phyloP scores from a whole-genome alignment of 2,329 filamentous ascomycete species.

The Bipolaris bicolor region DNA sequence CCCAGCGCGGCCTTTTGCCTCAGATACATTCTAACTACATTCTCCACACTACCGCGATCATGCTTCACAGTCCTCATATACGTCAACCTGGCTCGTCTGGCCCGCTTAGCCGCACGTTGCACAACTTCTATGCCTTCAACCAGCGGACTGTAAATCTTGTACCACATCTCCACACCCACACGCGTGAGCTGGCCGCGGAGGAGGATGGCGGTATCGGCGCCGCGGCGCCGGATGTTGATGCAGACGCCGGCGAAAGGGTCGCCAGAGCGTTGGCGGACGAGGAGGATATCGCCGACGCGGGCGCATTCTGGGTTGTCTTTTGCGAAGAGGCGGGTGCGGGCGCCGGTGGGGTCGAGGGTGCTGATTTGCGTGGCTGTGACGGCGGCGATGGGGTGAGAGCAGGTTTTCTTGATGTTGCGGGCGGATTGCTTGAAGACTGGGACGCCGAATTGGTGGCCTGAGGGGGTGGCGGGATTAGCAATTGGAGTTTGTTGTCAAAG shows the following conservation, averaged over 20 bases:
- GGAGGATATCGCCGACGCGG: conserved; percentile 86
- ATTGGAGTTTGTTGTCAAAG: not conserved
- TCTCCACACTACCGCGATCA: conserved; percentile 48
- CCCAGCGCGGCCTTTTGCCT: conserved; percentile 48
- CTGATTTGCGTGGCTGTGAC: conserved; percentile 73
- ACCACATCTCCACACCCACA: conserved; percentile 95
- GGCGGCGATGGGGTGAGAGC: conserved; percentile 70
- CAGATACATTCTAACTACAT: conserved; percentile 46
- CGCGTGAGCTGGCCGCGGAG: conserved; percentile 85
- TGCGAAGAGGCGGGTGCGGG: conserved; percentile 81
- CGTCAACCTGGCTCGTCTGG: conserved; percentile 83
- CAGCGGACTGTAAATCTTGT: conserved; percentile 90
- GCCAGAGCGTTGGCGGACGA: conserved; percentile 81
- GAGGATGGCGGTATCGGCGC: conserved; percentile 85
- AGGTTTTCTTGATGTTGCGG: conserved; percentile 61
- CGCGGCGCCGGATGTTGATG: conserved; percentile 82
- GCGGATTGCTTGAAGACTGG: conserved; percentile 59
- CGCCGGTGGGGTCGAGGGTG: conserved; percentile 81
- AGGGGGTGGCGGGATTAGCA: conserved; percentile 7
- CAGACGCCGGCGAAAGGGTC: conserved; percentile 92
- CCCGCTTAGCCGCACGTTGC: conserved; percentile 82
- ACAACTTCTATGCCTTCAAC: conserved; percentile 93
- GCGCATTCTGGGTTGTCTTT: conserved; percentile 77
- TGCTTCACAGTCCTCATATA: conserved; percentile 72
- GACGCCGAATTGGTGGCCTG: conserved; percentile 49